phyloP scores from a whole-genome alignment of 768 basidiomycete species.

The Suillus bovinus region DNA sequence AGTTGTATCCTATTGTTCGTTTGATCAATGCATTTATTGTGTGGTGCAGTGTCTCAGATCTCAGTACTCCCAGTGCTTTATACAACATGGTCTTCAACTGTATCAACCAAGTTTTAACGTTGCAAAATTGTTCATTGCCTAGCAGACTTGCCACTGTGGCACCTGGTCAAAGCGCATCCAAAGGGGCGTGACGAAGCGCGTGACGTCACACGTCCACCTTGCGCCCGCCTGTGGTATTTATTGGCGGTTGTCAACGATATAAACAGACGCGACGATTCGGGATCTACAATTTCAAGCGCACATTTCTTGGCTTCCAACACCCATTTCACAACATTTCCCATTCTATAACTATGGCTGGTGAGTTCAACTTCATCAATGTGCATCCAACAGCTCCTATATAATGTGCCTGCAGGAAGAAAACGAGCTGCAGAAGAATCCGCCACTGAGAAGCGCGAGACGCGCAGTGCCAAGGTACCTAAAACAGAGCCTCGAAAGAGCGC shows the following conservation, averaged over 20 bases:
- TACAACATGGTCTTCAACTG: neutral
- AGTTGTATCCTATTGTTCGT: slow-evolving; percentile 23
- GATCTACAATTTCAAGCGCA: neutral
- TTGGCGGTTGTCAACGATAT: slow-evolving; percentile 22
- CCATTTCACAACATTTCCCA: slow-evolving; percentile 3
- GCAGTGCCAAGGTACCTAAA: slow-evolving; percentile 54
- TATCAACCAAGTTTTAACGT: neutral
- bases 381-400: slow-evolving; percentile 13
- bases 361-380: slow-evolving; percentile 12
- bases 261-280: slow-evolving; percentile 7
- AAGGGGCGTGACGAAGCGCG: slow-evolving; percentile 25
- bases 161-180: slow-evolving; percentile 8
- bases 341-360: slow-evolving; percentile 31
- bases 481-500: slow-evolving; percentile 36
- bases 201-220: slow-evolving; percentile 33
- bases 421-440: slow-evolving; percentile 42
- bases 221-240: slow-evolving; percentile 19
- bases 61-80: neutral
- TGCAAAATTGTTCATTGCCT: neutral
- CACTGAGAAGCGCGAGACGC: slow-evolving; percentile 37
- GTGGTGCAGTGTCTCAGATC: neutral
- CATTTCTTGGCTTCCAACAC: slow-evolving; percentile 8
- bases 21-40: slow-evolving; percentile 27
- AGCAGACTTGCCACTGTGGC: neutral
- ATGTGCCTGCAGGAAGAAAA: slow-evolving; percentile 39